Conservation (phyloP, 352 stramenopile genomes). For the Elongisporangium undulatum region DNA sequence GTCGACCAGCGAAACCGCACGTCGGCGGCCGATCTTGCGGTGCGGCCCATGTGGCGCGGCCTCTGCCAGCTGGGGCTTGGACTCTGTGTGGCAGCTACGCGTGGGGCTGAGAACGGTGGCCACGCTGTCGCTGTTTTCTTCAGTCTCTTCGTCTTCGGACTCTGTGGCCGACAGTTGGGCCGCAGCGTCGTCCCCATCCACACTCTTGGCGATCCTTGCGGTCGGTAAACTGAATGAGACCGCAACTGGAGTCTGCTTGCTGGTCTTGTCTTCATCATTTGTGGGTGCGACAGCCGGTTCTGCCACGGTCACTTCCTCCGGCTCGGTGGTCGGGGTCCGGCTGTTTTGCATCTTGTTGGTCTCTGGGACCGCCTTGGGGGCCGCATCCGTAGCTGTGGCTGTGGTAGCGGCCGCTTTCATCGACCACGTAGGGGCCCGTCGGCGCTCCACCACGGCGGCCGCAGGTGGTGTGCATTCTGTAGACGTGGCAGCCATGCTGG, state of each 20-base stretch:
- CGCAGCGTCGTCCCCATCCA: slow-evolving; percentile 1
- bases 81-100: not conserved
- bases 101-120: not conserved
- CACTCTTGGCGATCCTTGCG: not conserved
- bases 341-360: slow-evolving; percentile 1
- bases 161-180: slow-evolving; percentile 42
- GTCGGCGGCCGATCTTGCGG: not conserved
- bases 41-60: not conserved
- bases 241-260: not conserved
- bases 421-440: not conserved
- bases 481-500: not conserved
- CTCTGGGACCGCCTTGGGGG: not conserved
- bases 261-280: slow-evolving; percentile 4
- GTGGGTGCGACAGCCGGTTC: not conserved
- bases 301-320: not conserved
- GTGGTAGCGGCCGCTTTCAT: not conserved
- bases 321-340: slow-evolving; percentile 3
- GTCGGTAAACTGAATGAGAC: not conserved
- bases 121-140: slow-evolving; percentile 1
- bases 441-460: not conserved
- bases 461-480: not conserved
- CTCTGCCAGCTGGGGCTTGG: not conserved
- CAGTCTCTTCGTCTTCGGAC: slow-evolving; percentile 43
- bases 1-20: not conserved
- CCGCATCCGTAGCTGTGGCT: not conserved